Base-by-base conservation (phyloP, 2,329 filamentous ascomycete genomes). In the Trichoderma semiorbis region DNA sequence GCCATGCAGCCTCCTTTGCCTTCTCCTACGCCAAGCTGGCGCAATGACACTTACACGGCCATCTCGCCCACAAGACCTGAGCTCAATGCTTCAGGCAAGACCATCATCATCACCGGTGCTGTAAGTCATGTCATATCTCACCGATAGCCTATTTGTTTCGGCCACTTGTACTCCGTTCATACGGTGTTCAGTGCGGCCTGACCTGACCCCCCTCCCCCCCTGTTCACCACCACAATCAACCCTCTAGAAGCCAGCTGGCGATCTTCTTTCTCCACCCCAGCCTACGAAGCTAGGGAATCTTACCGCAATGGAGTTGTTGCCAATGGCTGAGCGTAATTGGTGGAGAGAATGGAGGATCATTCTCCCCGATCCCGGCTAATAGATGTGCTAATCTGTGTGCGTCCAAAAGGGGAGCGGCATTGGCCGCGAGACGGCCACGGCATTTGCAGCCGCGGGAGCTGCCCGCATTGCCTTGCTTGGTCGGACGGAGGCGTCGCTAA, bases 401-500 rank as follows among this genome's bases (percentile, higher is more conserved):
- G 10, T 57, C 21, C 24, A 36, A 67, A 39, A 70, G 68, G 60
- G 68, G 12, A 70, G 28, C 24, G 68, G 68, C 16, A 70, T 70
- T 62, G 68, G 68, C 16, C 43, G 68, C 36, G 68, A 70, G 32
- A 70, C 68, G 26, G 68, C 68, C 18, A 50, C 21, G 12, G 68
- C 68, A n/a, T 70, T 70, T 64, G 68, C 68, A 64, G 32, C 57
- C 34, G 68, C 68, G 30, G 68, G 68, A 30, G 68, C 68, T 24
- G 32, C 68, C n/a, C 68, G 43, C 30, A 57, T 70, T 34, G 67
- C 67, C 18, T 11, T 69, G n/a, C 36, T 69, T n/a, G 67, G 67
- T 21, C 55, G 67, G 28, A 69, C 39, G 28, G 58, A 61, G 7
- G 67, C 21, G 28, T 61, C 67, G 28, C 57, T 69, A 2, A 62